These are phyloP conservation scores for Solanum acaule DNA, from an alignment of 257 asterid species.

Conservation along the genomic window DNA sequence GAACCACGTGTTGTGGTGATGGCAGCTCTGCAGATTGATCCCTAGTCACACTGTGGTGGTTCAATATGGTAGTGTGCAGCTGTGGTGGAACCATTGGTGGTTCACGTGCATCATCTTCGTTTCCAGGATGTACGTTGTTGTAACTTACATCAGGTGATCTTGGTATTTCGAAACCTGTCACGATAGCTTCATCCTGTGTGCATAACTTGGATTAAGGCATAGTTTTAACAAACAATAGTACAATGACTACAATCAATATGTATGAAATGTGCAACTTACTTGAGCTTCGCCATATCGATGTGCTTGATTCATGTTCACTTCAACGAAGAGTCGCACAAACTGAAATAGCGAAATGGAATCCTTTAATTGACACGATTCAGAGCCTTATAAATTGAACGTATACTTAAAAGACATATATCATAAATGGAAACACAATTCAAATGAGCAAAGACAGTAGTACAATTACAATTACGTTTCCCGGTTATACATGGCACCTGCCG, in stretches of 20 bases:
- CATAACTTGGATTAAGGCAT: background rate
- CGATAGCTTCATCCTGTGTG: slow-evolving; percentile 66
- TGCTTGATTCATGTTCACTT: slow-evolving; percentile 34
- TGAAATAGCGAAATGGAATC: background rate
- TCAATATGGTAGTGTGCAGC: slow-evolving; percentile 57
- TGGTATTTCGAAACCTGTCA: slow-evolving; percentile 74
- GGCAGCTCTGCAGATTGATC: slow-evolving; percentile 45
- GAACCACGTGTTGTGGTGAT: slow-evolving; percentile 57
- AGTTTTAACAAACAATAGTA: background rate
- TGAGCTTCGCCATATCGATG: slow-evolving; percentile 38
- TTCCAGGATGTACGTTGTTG: slow-evolving; percentile 52
- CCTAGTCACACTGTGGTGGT: slow-evolving; percentile 31
- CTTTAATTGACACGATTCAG: background rate
- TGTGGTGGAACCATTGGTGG: slow-evolving; percentile 77
- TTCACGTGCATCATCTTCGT: slow-evolving; percentile 75
- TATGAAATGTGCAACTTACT: slow-evolving; percentile 30
- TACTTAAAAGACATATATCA: background rate
- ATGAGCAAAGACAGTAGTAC: background rate
- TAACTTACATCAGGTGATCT: slow-evolving; percentile 83
- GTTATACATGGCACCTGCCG: background rate
- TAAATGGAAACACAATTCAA: background rate
- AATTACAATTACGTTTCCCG: background rate
- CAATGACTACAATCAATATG: background rate
- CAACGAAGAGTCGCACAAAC: background rate
- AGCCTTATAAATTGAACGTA: background rate